Evolutionary conservation across 2,329 filamentous ascomycete genomes (phyloP), one percentile per base, ranked within the genome.

Genomic region (Botrytis galanthina): DNA sequence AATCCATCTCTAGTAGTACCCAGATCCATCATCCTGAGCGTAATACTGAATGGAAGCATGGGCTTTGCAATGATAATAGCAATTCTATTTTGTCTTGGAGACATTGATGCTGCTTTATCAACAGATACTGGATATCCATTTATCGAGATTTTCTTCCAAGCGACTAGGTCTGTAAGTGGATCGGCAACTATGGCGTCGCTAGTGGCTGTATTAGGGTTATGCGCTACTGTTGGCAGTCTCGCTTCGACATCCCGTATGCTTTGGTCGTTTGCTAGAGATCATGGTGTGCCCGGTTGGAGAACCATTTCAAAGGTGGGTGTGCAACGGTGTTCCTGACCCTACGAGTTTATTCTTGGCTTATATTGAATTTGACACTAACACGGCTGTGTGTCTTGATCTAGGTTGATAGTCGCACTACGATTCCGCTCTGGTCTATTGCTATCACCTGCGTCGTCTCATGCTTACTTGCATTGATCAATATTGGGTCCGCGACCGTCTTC

Each of bases 141-240:
- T 79, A 82, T 86, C 76, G 83, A 86, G 39, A 84, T 89, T 54
- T 88, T 89, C 73, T 84, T 83, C 1, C 84, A 85, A 3, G 85
- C 84, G 16, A 83, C 84, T 8, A 84, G 88, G 80, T 73, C 69
- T n/a, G 77, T 79, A 4, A 81, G 80, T 1, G 86, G 83, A 0
- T 83, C 86, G 1, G 84, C 84, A 18, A 82, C 83, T 18, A 85
- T 88, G 83, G 82, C 83, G 0, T 81, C 83, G 1, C 81, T 86
- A 26, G 81, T 86, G 18, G 80, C 82, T 46, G 78, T 82, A 9
- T 75, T 83, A 1, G 78, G 81, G 10, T 79, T 82, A 44, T 82
- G 81, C 68, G 81, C 80, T 29, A 82, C 80, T 35, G 80, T 85
- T 63, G 79, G 81, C 18, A 80, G 80, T 71, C 79, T 78, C 67